These are phyloP conservation scores for Trichophyton schoenleinii DNA, from an alignment of 2,329 filamentous ascomycete genomes.

Conservation along the genomic window DNA sequence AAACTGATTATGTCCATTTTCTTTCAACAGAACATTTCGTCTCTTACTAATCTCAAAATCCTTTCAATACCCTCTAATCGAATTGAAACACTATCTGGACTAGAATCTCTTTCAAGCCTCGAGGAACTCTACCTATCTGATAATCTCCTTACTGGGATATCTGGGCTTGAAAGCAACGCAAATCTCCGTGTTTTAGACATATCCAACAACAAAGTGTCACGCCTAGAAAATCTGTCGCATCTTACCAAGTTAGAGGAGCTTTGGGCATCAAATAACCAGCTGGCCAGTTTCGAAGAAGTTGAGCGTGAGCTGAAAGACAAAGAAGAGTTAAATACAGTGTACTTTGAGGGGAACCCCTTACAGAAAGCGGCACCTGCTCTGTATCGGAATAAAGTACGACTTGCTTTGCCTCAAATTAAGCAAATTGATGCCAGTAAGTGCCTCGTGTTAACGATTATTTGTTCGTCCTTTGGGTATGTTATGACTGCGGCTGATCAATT, in stretches of 20 bases:
- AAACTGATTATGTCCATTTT: not conserved
- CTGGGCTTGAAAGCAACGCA: conserved; percentile 55
- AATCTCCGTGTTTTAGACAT: conserved; percentile 73
- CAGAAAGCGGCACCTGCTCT: conserved; percentile 67
- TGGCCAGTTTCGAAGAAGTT: conserved; percentile 69
- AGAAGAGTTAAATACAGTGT: conserved; percentile 70
- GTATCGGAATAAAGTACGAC: conserved; percentile 84
- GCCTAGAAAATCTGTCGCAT: conserved; percentile 57
- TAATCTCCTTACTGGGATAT: conserved; percentile 70
- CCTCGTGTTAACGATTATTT: not conserved
- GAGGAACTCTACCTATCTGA: conserved; percentile 95
- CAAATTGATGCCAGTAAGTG: conserved; percentile 96
- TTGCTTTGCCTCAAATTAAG: conserved; percentile 73
- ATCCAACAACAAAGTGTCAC: conserved; percentile 70
- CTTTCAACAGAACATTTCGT: conserved; percentile 45
- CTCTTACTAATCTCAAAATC: conserved; percentile 66
- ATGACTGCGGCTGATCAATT: not conserved
- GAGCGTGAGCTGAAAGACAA: conserved; percentile 67
- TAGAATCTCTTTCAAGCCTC: conserved; percentile 60
- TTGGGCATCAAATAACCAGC: conserved; percentile 83
- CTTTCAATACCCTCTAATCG: conserved; percentile 94
- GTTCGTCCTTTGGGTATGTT: not conserved
- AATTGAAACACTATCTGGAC: conserved; percentile 62
- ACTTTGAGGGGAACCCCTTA: conserved; percentile 89
- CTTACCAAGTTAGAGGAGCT: conserved; percentile 70